Base-by-base conservation (phyloP, 495 filamentous ascomycete genomes). In the Penicillium turbatum region DNA sequence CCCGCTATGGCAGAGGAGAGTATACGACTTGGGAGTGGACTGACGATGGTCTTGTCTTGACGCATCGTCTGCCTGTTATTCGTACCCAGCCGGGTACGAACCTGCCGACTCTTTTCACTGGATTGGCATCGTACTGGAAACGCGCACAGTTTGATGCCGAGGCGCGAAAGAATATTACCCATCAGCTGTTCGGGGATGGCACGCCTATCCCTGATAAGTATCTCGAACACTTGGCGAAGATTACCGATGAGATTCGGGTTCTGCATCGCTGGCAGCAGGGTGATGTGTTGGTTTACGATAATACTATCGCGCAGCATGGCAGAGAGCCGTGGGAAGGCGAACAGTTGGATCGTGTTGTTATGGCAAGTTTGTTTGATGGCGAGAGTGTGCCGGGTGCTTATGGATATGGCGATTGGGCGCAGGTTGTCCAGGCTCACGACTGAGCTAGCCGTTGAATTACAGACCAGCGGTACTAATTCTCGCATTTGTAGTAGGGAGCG, bases 61-160 rank as follows among this genome's bases (percentile, higher is more conserved):
- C 69, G 58, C 69, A 74, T 47, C 66, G 70, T 9, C 53, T 82
- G 15, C 78, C 78, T 1, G 75, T 64, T 0, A 70, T 80, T 21
- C 68, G 74, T 27, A 74, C 73, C 1, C 77, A 82, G 46, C 74
- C 72, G 0, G 69, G 66, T 4, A 81, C 75, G 0, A 74, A 72
- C 34, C 49, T 79, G n/a, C 72, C 74, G 4, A 70, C 71, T n/a
- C 65, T 80, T n/a, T 81, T 80, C 49, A 81, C 77, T 12, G 73
- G 72, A 11, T 53, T 78, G 12, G 77, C 76, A 1, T 68, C 73
- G 13, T 73, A 76, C 27, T 78, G 72, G 56, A 69, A 72, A 56
- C 75, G 73, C 32, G 53, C 51, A 6, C 55, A 64, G 26, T 48
- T 55, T 6, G 63, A 71, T 34, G 7, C 26, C 5, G 60, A 51